A percentile compares a stretch with the other conserved stretches of the same genome.
These are phyloP conservation scores for Xenoacremonium recifei DNA, from an alignment of 2,329 filamentous ascomycete species.

Conservation along the genomic window DNA sequence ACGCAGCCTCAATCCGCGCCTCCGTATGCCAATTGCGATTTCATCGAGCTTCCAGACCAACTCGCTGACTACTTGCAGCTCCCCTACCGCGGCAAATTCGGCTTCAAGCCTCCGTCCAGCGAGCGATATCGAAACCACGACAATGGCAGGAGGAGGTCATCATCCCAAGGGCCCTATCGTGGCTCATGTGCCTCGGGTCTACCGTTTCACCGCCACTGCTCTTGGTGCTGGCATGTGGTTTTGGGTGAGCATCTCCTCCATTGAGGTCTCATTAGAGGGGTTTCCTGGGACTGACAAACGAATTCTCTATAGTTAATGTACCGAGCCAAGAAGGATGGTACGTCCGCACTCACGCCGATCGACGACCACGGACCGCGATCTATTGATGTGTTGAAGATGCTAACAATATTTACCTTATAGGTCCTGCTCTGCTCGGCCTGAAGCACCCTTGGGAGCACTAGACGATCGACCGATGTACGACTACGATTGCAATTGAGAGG, in stretches of 20 bases:
- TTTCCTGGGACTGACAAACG: constrained; percentile 10
- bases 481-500: constrained; percentile 7
- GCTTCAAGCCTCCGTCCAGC: constrained; percentile 6
- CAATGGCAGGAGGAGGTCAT: constrained; percentile 24
- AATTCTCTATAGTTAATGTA: constrained; percentile 73
- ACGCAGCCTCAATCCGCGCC: constrained; percentile 18
- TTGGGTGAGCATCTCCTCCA: constrained; percentile 64
- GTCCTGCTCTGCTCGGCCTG: constrained; percentile 80
- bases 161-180: constrained; percentile 12
- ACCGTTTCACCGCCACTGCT: constrained; percentile 82
- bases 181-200: constrained; percentile 59
- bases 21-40: constrained; percentile 16
- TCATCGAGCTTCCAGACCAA: accelerated
- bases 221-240: constrained; percentile 99
- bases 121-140: constrained; percentile 10
- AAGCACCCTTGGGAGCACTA: constrained; percentile 97
- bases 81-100: background rate
- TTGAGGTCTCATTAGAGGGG: background rate
- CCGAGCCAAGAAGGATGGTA: constrained; percentile 92
- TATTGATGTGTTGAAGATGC: too few relatives aligned
- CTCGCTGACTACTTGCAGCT: background rate
- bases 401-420: constrained; percentile 33
- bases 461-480: constrained; percentile 26
- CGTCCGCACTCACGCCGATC: constrained; percentile 12
- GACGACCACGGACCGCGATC: background rate